phyloP scores from a whole-genome alignment of 768 basidiomycete genomes.

The Rhodotorula graminis region DNA sequence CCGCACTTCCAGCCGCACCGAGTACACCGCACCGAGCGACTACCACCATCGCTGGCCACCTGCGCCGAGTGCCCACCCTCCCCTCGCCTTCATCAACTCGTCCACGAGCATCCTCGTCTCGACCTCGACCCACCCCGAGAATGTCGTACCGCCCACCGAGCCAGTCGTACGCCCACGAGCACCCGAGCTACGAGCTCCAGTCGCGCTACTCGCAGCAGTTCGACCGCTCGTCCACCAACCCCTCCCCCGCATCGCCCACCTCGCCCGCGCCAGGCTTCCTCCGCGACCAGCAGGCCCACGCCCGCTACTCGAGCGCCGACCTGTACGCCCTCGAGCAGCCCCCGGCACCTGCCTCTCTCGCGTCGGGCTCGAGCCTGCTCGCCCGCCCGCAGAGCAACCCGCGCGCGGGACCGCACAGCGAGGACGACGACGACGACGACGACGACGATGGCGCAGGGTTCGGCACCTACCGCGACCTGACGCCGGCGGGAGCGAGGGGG shows the following conservation, averaged over 20 bases:
- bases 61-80: no score
- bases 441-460: constrained; percentile 11
- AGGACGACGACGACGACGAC: neutral
- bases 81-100: neutral
- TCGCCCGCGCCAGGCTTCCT: neutral
- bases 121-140: neutral
- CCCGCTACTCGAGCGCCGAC: constrained; percentile 21
- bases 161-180: no score
- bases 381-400: neutral
- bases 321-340: constrained; percentile 13
- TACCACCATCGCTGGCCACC: no score
- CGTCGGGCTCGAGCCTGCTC: neutral
- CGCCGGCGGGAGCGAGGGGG: neutral
- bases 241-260: neutral
- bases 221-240: neutral
- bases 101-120: no score
- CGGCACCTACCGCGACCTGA: neutral
- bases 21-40: no score
- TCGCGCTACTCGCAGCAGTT: neutral
- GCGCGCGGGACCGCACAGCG: neutral
- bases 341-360: neutral
- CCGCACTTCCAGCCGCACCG: no score
- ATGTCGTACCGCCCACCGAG: neutral
- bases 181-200: neutral
- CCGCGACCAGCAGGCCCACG: constrained; percentile 6